A percentile compares a stretch with the other conserved stretches of the same genome.
phyloP scores from a whole-genome alignment of 768 basidiomycete genomes.

The Mycena vitilis region DNA sequence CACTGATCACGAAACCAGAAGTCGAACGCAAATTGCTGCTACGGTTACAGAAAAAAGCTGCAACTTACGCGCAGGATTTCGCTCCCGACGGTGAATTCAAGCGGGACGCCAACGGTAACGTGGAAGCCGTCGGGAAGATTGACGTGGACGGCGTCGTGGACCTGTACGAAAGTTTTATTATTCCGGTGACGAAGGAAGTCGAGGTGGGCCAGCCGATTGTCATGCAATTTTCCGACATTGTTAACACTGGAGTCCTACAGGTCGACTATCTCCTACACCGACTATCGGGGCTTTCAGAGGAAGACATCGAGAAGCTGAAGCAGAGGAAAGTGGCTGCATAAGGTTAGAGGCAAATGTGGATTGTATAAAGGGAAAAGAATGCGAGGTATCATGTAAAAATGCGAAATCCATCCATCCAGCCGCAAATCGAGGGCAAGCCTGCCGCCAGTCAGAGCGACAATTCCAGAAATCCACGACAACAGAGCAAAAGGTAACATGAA shows the following conservation, averaged over 20 bases:
- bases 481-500: constrained; percentile 26
- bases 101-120: constrained; percentile 50
- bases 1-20: constrained; percentile 95
- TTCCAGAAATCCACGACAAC: constrained; percentile 14
- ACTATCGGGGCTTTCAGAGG: constrained; percentile 84
- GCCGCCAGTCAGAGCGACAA: constrained; percentile 13
- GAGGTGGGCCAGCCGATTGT: constrained; percentile 71
- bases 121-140: constrained; percentile 68
- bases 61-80: constrained; percentile 85
- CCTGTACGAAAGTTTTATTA: constrained; percentile 94
- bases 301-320: constrained; percentile 78
- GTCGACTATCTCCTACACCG: constrained; percentile 95
- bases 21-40: constrained; percentile 89
- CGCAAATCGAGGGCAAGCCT: constrained; percentile 13
- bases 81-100: constrained; percentile 66
- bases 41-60: constrained; percentile 87
- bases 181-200: constrained; percentile 97
- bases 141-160: constrained; percentile 94
- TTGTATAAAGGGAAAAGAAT: constrained; percentile 18
- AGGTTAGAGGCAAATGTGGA: constrained; percentile 18
- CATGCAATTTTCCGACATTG: background rate
- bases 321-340: constrained; percentile 37
- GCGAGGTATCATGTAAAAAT: constrained; percentile 28
- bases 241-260: constrained; percentile 51
- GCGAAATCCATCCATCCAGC: constrained; percentile 32